These are phyloP conservation scores for Ustilago lituana DNA, from an alignment of 1,284 basidiomycete species.

Conservation along the genomic window DNA sequence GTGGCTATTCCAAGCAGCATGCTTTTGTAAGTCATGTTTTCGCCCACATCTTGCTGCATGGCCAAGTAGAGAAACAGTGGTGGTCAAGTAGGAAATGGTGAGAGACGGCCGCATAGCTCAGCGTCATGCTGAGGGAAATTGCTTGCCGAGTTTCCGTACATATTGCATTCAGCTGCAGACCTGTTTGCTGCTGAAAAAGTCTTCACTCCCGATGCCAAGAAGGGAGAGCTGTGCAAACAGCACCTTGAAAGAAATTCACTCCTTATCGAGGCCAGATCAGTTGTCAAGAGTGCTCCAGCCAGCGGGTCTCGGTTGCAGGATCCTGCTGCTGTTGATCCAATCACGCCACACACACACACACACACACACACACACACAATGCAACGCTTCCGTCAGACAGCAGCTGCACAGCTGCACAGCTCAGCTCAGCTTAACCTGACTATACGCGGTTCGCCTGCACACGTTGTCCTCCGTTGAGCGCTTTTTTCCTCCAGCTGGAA, in stretches of 20 bases:
- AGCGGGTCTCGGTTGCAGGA: no score
- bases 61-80: conserved; percentile 3
- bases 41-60: no score
- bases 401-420: conserved; percentile 15
- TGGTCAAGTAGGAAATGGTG: not conserved
- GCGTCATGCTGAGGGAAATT: no score
- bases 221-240: not conserved
- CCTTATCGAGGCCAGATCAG: conserved; percentile 32
- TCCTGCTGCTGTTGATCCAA: no score
- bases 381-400: conserved; percentile 26
- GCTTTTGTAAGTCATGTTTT: conserved; percentile 23
- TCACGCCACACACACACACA: conserved; percentile 6
- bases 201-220: conserved; percentile 1
- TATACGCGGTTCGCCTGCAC: no score
- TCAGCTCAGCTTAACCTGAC: conserved; percentile 1
- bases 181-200: not conserved
- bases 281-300: conserved; percentile 13
- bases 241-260: conserved; percentile 15
- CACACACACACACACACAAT: conserved; percentile 2
- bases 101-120: no score
- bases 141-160: conserved; percentile 4
- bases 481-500: no score
- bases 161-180: not conserved
- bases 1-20: conserved; percentile 7
- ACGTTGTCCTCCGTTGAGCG: conserved; percentile 7